A percentile compares a stretch with the other conserved stretches of the same genome.
Evolutionary conservation across 805 yeast species (phyloP).

Genomic region (Myxozyma melibiosi): DNA sequence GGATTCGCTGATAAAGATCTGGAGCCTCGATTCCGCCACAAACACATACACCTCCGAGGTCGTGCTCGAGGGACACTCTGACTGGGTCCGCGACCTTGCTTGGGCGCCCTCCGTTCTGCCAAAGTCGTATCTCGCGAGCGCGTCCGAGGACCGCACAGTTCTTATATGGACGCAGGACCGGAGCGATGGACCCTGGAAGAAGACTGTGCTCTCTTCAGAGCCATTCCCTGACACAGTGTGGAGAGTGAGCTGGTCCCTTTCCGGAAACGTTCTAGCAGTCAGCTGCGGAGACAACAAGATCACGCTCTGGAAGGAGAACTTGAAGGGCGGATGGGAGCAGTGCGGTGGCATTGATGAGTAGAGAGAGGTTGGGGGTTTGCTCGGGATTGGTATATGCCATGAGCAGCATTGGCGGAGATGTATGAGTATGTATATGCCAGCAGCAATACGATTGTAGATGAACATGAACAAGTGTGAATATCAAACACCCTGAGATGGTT

Average conservation of each 20-base stretch:
- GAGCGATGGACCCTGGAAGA: slow-evolving; percentile 68
- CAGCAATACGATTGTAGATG: too few species aligned
- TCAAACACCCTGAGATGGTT: not conserved
- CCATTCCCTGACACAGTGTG: slow-evolving; percentile 96
- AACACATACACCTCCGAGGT: slow-evolving; percentile 72
- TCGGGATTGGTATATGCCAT: too few species aligned
- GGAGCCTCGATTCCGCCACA: slow-evolving; percentile 60
- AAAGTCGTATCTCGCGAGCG: slow-evolving; percentile 89
- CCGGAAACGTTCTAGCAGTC: slow-evolving; percentile 93
- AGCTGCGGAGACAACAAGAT: slow-evolving; percentile 96
- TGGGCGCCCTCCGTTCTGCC: slow-evolving; percentile 94
- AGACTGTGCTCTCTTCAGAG: slow-evolving; percentile 69
- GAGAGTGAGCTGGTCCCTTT: slow-evolving; percentile 97
- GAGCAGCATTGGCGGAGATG: too few species aligned
- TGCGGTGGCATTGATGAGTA: slow-evolving; percentile 95
- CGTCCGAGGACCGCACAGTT: slow-evolving; percentile 94
- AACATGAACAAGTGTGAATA: not conserved
- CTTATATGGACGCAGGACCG: slow-evolving; percentile 90
- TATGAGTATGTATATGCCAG: too few species aligned
- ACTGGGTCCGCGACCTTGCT: slow-evolving; percentile 98
- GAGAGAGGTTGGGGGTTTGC: too few species aligned
- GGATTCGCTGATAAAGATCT: slow-evolving; percentile 88
- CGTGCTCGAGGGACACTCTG: slow-evolving; percentile 84
- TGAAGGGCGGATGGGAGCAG: slow-evolving; percentile 92
- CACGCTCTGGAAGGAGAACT: slow-evolving; percentile 93